Percentiles rank a stretch among this genome's conserved stretches.
Conservation (phyloP, 495 filamentous ascomycete species). For the Penicillium roqueforti region DNA sequence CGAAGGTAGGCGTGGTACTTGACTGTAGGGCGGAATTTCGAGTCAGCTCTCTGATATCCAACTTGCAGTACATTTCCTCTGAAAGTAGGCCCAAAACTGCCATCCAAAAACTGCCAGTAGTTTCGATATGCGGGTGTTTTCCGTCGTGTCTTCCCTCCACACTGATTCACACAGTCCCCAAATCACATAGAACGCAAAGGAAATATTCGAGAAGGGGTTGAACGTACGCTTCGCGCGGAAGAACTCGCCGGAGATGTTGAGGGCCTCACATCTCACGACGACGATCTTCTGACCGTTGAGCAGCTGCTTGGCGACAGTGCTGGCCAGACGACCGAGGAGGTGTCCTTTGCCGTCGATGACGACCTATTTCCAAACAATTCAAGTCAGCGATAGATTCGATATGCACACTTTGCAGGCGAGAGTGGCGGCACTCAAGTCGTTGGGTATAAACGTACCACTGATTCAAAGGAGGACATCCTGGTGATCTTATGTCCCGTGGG, state of each 20-base stretch:
- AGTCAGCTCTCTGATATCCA: constrained; percentile 29
- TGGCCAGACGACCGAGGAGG: constrained; percentile 97
- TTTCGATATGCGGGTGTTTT: not conserved
- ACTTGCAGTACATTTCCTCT: constrained; percentile 4
- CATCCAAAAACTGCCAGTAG: not conserved
- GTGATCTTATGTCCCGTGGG: constrained; percentile 46
- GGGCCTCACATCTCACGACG: constrained; percentile 94
- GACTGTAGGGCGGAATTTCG: constrained; percentile 56
- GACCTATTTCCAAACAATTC: constrained; percentile 55
- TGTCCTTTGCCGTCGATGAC: constrained; percentile 99
- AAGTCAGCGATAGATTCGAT: constrained; percentile 28
- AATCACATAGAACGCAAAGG: constrained; percentile 12
- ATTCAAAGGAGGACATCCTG: constrained; percentile 98
- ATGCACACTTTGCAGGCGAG: constrained; percentile 13
- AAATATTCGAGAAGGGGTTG: constrained; percentile 20
- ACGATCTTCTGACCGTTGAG: constrained; percentile 99
- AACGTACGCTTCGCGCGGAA: constrained; percentile 99
- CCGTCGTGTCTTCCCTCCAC: constrained; percentile 7
- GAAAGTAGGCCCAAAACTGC: not conserved
- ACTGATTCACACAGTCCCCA: not conserved
- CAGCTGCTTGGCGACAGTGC: constrained; percentile 98
- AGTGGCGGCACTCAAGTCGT: constrained; percentile 5
- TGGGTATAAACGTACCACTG: constrained; percentile 70
- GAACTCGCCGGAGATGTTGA: constrained; percentile 99
- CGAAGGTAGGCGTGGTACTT: constrained; percentile 99